Base-by-base conservation (phyloP, 176 grass and related monocot genomes). In the Poa annua region DNA sequence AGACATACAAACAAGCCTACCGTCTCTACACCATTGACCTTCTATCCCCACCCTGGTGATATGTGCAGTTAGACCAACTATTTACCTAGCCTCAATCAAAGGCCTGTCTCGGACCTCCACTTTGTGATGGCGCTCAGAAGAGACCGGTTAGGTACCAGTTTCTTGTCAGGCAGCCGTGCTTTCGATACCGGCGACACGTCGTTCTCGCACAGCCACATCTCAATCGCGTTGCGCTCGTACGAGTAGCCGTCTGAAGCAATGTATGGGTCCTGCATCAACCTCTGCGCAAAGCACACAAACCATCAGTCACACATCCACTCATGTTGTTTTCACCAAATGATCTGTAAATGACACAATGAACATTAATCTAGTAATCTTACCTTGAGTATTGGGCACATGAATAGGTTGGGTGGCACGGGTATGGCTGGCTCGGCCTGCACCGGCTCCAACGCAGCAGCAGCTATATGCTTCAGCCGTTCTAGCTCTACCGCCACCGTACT, bases 221-320 rank as follows among this genome's bases (percentile, higher is more conserved):
- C 79, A 4, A 89, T 97, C 9, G 89, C 89, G 72, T 74, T 81
- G 22, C 82, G 73, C 22, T 97, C 94, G 35, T 93, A 97, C 2
- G 89, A 91, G 77, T 91, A 89, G 29, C 94, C 94, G 69, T 97
- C 94, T n/a, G 91, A 86, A 33, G 94, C 91, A 32, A 93, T 90
- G 74, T 64, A 89, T 3, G 94, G 94, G 56, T 97, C 79, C 72
- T 87, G 38, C 94, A 97, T 97, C 66, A 91, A 63, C 68, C 81
- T 88, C 94, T 97, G 41, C 78, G 3, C 29, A 13, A 24, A 19
- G 0, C 42, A 72, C 5, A 49, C n/a, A 71, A 71, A 7, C 65
- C 16, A 19, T 66, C 15, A 66, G 15, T 35, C 15, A 3, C 45
- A 48, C 42, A 29, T 25, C 5, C 21, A 72, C 16, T 3, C 42